Percentiles rank a stretch among this genome's conserved stretches.
Evolutionary conservation across 2,329 filamentous ascomycete genomes (phyloP).

Genomic region (Xylaria digitata): DNA sequence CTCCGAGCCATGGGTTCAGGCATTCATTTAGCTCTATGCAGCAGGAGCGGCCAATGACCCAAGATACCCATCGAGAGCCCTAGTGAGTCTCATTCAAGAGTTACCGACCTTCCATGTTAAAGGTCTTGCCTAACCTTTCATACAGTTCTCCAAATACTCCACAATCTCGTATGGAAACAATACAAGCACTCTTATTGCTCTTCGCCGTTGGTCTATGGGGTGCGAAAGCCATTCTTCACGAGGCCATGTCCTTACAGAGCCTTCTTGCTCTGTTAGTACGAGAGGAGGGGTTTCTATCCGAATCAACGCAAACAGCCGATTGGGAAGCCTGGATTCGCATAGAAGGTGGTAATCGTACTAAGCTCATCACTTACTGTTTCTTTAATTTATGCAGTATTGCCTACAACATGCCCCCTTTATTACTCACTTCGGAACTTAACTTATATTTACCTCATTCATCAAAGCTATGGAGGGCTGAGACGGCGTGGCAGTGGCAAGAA

Average conservation of each 20-base stretch:
- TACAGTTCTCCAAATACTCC: conserved; percentile 66
- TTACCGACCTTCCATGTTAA: background rate
- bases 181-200: conserved; percentile 71
- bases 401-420: conserved; percentile 68
- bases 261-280: conserved; percentile 67
- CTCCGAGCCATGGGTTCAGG: conserved; percentile 66
- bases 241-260: conserved; percentile 69
- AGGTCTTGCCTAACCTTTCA: conserved; percentile 15
- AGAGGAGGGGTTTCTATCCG: conserved; percentile 65
- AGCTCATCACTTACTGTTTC: conserved; percentile 70
- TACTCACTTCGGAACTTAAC: conserved; percentile 70
- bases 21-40: conserved; percentile 70
- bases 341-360: conserved; percentile 68
- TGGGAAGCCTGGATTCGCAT: conserved; percentile 71
- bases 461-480: conserved; percentile 68
- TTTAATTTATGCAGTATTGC: conserved; percentile 72
- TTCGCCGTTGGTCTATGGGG: conserved; percentile 72
- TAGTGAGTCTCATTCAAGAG: conserved; percentile 59
- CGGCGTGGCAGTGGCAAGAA: conserved; percentile 70
- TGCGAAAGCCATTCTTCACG: conserved; percentile 68
- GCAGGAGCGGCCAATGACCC: conserved; percentile 66
- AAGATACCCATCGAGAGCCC: conserved; percentile 69
- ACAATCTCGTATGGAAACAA: conserved; percentile 71
- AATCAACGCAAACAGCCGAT: conserved; percentile 61
- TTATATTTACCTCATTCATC: conserved; percentile 66